Percentiles rank a stretch among this genome's conserved stretches.
phyloP scores from a whole-genome alignment of 2,329 filamentous ascomycete genomes.

The Xylaria sp. region DNA sequence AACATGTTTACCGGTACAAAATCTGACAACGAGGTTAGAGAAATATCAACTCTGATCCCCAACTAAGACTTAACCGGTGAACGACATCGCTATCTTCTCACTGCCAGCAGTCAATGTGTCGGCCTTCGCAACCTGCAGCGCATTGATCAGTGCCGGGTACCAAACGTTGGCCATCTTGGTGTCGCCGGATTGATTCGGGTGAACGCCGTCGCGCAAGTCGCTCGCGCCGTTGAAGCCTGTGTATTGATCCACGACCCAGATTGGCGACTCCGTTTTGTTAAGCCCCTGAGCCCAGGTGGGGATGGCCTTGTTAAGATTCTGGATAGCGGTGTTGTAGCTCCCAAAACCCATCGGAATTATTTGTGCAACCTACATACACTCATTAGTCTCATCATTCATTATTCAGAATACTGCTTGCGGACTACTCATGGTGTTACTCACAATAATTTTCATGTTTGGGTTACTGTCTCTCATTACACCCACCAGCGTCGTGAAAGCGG shows the following conservation, averaged over 20 bases:
- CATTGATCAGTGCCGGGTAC: conserved; percentile 47
- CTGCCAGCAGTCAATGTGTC: conserved; percentile 38
- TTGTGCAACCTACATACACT: conserved; percentile 52
- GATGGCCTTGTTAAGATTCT: conserved; percentile 54
- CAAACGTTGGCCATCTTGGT: conserved; percentile 54
- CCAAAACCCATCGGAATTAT: conserved; percentile 53
- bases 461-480: conserved; percentile 54
- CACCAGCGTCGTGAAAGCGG: conserved; percentile 55
- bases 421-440: conserved; percentile 42
- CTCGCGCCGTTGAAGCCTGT: conserved; percentile 50
- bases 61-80: conserved; percentile 37
- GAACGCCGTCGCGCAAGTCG: conserved; percentile 54
- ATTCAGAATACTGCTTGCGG: background rate
- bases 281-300: conserved; percentile 53
- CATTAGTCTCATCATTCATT: conserved; percentile 2
- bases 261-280: conserved; percentile 54
- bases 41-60: background rate
- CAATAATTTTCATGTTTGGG: conserved; percentile 56
- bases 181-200: conserved; percentile 55
- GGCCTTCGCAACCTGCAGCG: conserved; percentile 44
- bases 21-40: background rate
- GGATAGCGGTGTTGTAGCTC: conserved; percentile 52
- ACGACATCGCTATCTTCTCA: conserved; percentile 39
- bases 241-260: conserved; percentile 57
- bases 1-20: background rate